phyloP scores from a whole-genome alignment of 2,329 filamentous ascomycete genomes.

The Penicillium paneum region DNA sequence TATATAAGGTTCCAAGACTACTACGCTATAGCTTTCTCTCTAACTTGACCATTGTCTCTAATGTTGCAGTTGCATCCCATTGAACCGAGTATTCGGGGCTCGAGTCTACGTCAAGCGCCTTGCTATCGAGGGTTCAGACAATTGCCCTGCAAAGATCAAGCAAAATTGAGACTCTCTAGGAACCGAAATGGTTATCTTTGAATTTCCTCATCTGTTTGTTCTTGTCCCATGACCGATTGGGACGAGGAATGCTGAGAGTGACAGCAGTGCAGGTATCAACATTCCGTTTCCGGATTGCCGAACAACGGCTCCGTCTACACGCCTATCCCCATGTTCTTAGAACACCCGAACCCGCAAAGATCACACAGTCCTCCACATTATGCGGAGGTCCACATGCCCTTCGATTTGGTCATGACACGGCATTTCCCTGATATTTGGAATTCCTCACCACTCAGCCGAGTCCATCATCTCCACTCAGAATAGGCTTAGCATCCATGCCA shows the following conservation, averaged over 20 bases:
- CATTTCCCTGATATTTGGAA: constrained; percentile 9
- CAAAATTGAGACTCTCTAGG: neutral
- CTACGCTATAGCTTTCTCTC: constrained; percentile 17
- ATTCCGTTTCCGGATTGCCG: constrained; percentile 23
- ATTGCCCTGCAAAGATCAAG: neutral
- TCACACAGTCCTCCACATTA: constrained; percentile 3
- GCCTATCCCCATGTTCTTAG: neutral
- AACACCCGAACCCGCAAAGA: constrained; percentile 4
- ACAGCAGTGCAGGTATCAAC: neutral
- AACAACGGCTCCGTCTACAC: constrained; percentile 13
- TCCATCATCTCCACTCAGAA: constrained; percentile 4
- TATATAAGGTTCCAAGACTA: neutral
- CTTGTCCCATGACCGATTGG: neutral
- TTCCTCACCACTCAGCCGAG: constrained; percentile 11
- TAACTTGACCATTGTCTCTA: constrained; percentile 22
- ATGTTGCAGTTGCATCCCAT: constrained; percentile 26
- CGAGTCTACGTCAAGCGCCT: constrained; percentile 1
- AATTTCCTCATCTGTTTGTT: neutral
- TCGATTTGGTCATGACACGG: constrained; percentile 1
- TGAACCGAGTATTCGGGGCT: neutral
- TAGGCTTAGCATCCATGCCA: constrained; percentile 5
- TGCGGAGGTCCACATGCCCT: neutral
- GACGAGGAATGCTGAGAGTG: constrained; percentile 8
- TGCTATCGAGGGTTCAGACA: neutral
- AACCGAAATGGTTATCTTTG: neutral